Evolutionary conservation across 2,329 filamentous ascomycete genomes (phyloP).

Genomic region (Fusarium annulatum): DNA sequence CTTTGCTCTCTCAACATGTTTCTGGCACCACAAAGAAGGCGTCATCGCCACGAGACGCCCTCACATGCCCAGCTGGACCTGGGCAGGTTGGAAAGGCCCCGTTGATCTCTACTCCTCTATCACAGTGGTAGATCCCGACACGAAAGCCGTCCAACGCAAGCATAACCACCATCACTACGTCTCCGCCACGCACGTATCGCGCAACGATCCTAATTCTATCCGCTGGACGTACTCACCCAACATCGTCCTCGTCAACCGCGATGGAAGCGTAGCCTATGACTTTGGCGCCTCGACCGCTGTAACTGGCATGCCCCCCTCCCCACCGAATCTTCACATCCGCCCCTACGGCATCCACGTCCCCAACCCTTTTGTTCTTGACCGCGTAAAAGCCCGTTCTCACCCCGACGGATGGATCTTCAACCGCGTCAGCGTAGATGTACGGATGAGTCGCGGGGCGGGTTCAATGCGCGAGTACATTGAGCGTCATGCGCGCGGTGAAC

Average conservation of each 20-base stretch:
- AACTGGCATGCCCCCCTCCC: conserved; percentile 28
- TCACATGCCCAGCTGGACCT: conserved; percentile 52
- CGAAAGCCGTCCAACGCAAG: conserved; percentile 45
- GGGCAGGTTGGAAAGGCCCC: conserved; percentile 51
- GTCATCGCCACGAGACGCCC: conserved; percentile 41
- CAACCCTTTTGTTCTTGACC: conserved; percentile 49
- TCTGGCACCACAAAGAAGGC: conserved; percentile 51
- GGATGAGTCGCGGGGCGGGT: conserved; percentile 44
- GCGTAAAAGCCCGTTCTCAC: conserved; percentile 49
- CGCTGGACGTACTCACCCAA: conserved; percentile 51
- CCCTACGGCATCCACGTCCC: conserved; percentile 48
- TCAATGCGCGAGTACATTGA: conserved; percentile 50
- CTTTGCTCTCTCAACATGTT: conserved; percentile 50
- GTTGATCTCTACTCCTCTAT: conserved; percentile 51
- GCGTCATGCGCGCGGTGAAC: conserved; percentile 49
- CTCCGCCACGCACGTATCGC: conserved; percentile 49
- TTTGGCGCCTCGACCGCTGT: conserved; percentile 36
- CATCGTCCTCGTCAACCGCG: conserved; percentile 44
- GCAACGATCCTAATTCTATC: conserved; percentile 47
- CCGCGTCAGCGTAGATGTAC: conserved; percentile 49
- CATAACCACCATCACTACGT: conserved; percentile 52
- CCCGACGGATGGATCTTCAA: conserved; percentile 51
- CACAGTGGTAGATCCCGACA: conserved; percentile 47
- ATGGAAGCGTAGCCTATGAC: conserved; percentile 49
- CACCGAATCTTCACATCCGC: conserved; percentile 40